Evolutionary conservation across 1,139 yeast species (phyloP).

Genomic region (Lodderomyces pseudojiufengensis): DNA sequence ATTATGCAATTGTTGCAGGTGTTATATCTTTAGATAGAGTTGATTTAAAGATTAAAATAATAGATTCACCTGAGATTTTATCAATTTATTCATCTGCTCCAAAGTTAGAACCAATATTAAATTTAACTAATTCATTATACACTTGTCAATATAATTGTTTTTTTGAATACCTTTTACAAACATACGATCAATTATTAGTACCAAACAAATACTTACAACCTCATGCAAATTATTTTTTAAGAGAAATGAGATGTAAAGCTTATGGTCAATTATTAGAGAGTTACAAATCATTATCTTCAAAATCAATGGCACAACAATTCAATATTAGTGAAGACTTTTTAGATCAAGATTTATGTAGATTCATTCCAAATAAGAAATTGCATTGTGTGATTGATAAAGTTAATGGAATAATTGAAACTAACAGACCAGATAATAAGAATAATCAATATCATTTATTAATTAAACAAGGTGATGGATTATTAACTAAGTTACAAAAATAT

Average conservation of each 20-base stretch:
- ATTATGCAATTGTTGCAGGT: constrained; percentile 84
- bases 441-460: constrained; percentile 86
- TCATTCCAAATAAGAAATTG: constrained; percentile 88
- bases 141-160: constrained; percentile 83
- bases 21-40: constrained; percentile 78
- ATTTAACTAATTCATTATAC: constrained; percentile 82
- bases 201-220: constrained; percentile 73
- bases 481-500: constrained; percentile 93
- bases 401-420: constrained; percentile 92
- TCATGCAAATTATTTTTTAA: constrained; percentile 78
- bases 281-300: constrained; percentile 83
- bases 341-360: constrained; percentile 77
- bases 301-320: constrained; percentile 92
- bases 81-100: constrained; percentile 73
- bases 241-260: constrained; percentile 95
- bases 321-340: constrained; percentile 83
- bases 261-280: constrained; percentile 92
- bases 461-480: constrained; percentile 87
- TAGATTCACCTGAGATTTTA: constrained; percentile 92
- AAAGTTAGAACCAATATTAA: constrained; percentile 74
- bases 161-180: constrained; percentile 73
- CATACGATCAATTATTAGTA: constrained; percentile 69
- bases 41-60: constrained; percentile 75
- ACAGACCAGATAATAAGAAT: constrained; percentile 93
- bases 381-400: constrained; percentile 96